Conservation (phyloP, 805 yeast species). For the Pichia pseudocactophila region DNA sequence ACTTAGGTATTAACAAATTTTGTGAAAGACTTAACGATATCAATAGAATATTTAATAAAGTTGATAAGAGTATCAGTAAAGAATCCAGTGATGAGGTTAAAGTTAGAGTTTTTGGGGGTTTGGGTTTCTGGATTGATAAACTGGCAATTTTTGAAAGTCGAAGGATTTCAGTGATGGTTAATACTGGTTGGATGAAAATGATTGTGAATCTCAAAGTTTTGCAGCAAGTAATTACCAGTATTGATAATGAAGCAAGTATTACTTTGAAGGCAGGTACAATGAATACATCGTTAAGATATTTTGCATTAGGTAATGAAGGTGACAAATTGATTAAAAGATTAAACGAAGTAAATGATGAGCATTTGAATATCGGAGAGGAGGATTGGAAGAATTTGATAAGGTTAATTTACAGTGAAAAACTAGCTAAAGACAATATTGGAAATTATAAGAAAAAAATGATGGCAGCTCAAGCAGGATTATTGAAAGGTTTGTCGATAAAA, state of each 20-base stretch:
- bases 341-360: slow-evolving; percentile 2
- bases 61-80: slow-evolving; percentile 5
- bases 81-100: slow-evolving; percentile 7
- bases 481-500: slow-evolving; percentile 1
- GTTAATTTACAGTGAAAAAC: slow-evolving; percentile 38
- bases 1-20: slow-evolving; percentile 11
- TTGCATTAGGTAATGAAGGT: slow-evolving; percentile 30
- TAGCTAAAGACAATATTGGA: slow-evolving; percentile 12
- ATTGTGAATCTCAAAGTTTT: slow-evolving; percentile 53
- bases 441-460: slow-evolving; percentile 6
- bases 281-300: slow-evolving; percentile 41
- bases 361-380: slow-evolving; percentile 26
- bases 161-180: slow-evolving; percentile 41
- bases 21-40: slow-evolving; percentile 12
- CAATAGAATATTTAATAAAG: slow-evolving; percentile 10
- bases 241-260: slow-evolving; percentile 21
- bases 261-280: slow-evolving; percentile 2
- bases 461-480: slow-evolving; percentile 10
- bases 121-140: slow-evolving; percentile 32
- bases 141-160: slow-evolving; percentile 45
- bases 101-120: slow-evolving; percentile 12
- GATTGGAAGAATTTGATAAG: slow-evolving; percentile 46
- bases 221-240: slow-evolving; percentile 60
- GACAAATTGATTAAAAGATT: slow-evolving; percentile 8
- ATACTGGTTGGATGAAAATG: slow-evolving; percentile 50